Conservation (phyloP, 1,139 yeast genomes). For the Yamadazyma trypodendri region DNA sequence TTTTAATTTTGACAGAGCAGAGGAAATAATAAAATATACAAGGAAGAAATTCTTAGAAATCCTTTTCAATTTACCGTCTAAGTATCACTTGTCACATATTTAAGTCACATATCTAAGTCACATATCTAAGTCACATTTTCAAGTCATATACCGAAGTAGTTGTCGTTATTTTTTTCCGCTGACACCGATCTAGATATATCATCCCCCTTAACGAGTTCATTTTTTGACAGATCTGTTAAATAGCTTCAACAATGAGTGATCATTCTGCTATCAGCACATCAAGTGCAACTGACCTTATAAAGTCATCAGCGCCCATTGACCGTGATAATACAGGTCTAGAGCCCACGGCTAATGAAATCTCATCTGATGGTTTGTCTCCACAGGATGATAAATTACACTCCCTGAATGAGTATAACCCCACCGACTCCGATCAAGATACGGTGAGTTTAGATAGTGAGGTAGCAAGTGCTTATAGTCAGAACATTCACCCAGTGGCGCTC, state of each 20-base stretch:
- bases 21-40: not conserved
- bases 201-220: too few relatives aligned
- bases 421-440: not conserved
- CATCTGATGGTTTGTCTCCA: too few relatives aligned
- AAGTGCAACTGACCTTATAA: not conserved
- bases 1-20: not conserved
- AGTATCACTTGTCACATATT: not conserved
- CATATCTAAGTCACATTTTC: too few relatives aligned
- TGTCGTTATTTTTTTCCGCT: too few relatives aligned
- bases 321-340: not conserved
- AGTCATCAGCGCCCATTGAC: too few relatives aligned
- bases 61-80: not conserved
- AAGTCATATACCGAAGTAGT: too few relatives aligned
- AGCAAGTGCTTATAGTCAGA: not conserved
- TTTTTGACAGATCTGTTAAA: too few relatives aligned
- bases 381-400: not conserved
- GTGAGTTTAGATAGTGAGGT: conserved; percentile 12
- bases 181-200: too few relatives aligned
- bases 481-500: conserved; percentile 5
- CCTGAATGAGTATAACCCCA: not conserved
- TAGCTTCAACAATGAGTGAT: not conserved
- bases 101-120: too few relatives aligned
- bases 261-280: not conserved
- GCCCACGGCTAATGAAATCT: not conserved
- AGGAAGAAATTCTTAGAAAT: not conserved